Evolutionary conservation across 208 protist species (phyloP).

Genomic region (Blechomonas ayalai): DNA sequence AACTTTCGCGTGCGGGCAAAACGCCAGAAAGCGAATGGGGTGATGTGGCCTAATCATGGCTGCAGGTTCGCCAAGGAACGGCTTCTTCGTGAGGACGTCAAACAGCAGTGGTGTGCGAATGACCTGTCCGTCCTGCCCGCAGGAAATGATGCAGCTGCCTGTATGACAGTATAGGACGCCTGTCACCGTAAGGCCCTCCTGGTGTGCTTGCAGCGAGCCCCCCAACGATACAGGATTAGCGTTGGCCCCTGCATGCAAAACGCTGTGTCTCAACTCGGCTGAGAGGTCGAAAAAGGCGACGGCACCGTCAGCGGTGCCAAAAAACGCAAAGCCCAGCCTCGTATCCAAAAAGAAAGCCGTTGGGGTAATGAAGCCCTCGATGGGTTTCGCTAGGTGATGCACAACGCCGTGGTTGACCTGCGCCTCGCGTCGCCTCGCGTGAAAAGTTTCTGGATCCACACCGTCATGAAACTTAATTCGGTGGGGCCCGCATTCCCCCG

Average conservation of each 20-base stretch:
- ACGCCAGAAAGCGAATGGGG: constrained; percentile 41
- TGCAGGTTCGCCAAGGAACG: neutral
- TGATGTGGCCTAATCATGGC: neutral
- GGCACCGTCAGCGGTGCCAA: constrained; percentile 60
- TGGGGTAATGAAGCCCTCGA: constrained; percentile 69
- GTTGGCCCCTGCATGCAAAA: constrained; percentile 37
- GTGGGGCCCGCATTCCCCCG: constrained; percentile 67
- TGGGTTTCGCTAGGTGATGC: constrained; percentile 39
- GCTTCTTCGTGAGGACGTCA: neutral
- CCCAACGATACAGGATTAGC: constrained; percentile 29
- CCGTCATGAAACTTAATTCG: constrained; percentile 20
- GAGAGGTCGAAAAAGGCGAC: constrained; percentile 67
- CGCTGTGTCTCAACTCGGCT: constrained; percentile 30
- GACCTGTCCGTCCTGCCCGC: constrained; percentile 47
- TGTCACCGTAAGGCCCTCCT: constrained; percentile 13
- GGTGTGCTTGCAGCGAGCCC: constrained; percentile 39
- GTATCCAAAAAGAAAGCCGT: constrained; percentile 50
- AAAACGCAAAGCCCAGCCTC: constrained; percentile 38
- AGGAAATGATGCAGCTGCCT: constrained; percentile 46
- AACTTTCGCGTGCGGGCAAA: constrained; percentile 30
- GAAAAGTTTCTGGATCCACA: constrained; percentile 31
- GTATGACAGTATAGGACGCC: constrained; percentile 44
- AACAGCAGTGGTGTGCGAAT: constrained; percentile 30
- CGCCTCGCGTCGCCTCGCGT: constrained; percentile 28
- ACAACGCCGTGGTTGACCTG: constrained; percentile 5